Base-by-base conservation (phyloP, 306 rosid genomes). In the Rosa chinensis region DNA sequence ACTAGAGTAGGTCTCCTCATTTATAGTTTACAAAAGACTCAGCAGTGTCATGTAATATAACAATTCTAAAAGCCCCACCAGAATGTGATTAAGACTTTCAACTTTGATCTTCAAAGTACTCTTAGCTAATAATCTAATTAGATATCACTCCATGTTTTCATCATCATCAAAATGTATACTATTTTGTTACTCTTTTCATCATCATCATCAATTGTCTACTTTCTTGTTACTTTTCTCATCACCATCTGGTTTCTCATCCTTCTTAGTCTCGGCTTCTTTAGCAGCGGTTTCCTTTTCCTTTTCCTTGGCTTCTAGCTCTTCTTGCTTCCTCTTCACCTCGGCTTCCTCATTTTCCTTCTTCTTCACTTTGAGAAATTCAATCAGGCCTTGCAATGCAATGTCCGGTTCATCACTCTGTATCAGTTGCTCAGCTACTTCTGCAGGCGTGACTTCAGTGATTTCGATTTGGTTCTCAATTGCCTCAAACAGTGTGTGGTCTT, bases 361-460 rank as follows among this genome's bases (percentile, higher is more conserved):
- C 74, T 77, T 87, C 45, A 32, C 21, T 49, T 66, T 28, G 5
- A 82, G 70, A 21, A 87, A 87, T n/a, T 82, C 75, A 77, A 82
- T 40, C 23, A 87, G 68, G 18, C 70, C 79, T 5, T 17, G 39
- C 1, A 84, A 35, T 1, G 84, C 81, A 14, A 1, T 44, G 5
- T 82, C 86, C 0, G 62, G 56, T 2, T 79, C 77, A 0, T 75
- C 80, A 9, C 44, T 45, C 83, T 85, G 83, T 8, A 83, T 45
- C 47, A 85, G 79, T 37, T 80, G 73, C 83, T 85, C 89, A 1
- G 82, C 85, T 20, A 87, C 85, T 67, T 83, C 89, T 0, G 87
- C 89, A 1, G 87, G 89, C 8, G 90, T 85, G 8, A 80, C 82
- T 53, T 82, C 63, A 2, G 72, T 62, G 48, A n/a, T 37, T 52